Conservation (phyloP, 225 moss, liverwort and hornwort species). For the Anthoceros angustus region DNA sequence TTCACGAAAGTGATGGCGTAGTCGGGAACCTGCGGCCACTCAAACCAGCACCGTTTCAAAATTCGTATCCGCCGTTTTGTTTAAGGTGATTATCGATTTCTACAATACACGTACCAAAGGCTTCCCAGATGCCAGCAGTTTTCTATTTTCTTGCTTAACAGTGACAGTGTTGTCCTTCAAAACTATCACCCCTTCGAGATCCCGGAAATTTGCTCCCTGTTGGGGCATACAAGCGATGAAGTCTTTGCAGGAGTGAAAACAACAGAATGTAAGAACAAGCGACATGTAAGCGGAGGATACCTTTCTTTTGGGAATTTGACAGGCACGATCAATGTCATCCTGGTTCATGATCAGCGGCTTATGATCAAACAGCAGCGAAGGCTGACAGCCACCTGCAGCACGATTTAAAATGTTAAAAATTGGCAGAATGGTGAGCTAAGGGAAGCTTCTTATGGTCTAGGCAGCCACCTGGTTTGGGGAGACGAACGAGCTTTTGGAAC, state of each 20-base stretch:
- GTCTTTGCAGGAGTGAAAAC: not conserved
- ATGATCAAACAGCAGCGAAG: conserved; percentile 62
- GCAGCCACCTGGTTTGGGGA: conserved; percentile 48
- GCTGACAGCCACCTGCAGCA: not conserved
- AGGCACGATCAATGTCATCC: conserved; percentile 57
- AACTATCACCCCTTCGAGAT: conserved; percentile 59
- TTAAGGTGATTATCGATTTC: not conserved
- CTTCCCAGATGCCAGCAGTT: conserved; percentile 68
- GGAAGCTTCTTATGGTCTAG: not conserved
- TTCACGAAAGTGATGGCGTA: conserved; percentile 65
- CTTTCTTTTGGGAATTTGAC: conserved; percentile 74
- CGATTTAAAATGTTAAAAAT: not conserved
- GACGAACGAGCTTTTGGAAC: conserved; percentile 66
- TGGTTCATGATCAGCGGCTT: conserved; percentile 56
- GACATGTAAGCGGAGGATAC: conserved; percentile 10
- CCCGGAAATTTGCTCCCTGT: conserved; percentile 91
- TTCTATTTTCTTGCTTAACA: conserved; percentile 56
- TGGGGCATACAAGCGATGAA: not conserved
- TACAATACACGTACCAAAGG: conserved; percentile 41
- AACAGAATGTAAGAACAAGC: not conserved
- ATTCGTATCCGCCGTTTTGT: not conserved
- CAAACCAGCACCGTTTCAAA: not conserved
- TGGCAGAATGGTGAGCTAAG: not conserved
- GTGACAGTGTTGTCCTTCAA: conserved; percentile 74
- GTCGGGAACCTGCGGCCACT: conserved; percentile 63